These are phyloP conservation scores for Colletotrichum euphorbiae DNA, from an alignment of 2,329 filamentous ascomycete species.

Conservation along the genomic window DNA sequence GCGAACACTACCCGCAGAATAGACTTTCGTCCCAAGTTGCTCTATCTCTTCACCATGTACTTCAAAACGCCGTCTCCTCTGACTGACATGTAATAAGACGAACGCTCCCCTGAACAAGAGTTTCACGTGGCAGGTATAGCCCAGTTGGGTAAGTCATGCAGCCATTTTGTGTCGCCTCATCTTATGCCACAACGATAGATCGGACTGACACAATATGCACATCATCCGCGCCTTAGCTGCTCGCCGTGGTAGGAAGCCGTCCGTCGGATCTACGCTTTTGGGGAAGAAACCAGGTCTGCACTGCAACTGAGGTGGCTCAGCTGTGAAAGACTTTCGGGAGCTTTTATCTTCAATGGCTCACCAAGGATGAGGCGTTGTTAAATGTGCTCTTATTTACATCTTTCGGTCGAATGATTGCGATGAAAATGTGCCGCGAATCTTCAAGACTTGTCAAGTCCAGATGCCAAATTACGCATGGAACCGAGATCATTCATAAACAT, in stretches of 20 bases:
- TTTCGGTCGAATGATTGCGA: not conserved
- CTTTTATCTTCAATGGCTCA: no score
- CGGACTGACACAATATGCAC: not conserved
- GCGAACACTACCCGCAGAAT: conserved; percentile 6
- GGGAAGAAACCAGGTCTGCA: no score
- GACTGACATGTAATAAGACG: conserved; percentile 14
- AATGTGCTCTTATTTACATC: not conserved
- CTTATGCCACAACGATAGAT: not conserved
- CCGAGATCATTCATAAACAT: conserved; percentile 50
- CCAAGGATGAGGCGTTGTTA: no score
- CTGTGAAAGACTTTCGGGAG: no score
- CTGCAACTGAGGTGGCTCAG: no score
- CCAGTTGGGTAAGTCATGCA: conserved; percentile 12
- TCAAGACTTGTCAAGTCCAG: no score
- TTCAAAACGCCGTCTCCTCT: not conserved
- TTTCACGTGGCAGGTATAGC: conserved; percentile 9
- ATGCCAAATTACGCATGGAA: not conserved
- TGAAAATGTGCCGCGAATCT: not conserved
- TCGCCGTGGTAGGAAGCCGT: not conserved
- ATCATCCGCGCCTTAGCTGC: not conserved
- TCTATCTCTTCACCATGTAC: not conserved
- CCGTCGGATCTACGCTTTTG: not conserved
- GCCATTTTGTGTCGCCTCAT: not conserved
- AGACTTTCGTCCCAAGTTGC: conserved; percentile 23
- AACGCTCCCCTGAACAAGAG: conserved; percentile 22